Conservation (phyloP, 1,284 basidiomycete species). For the Apiotrichum brassicae region DNA sequence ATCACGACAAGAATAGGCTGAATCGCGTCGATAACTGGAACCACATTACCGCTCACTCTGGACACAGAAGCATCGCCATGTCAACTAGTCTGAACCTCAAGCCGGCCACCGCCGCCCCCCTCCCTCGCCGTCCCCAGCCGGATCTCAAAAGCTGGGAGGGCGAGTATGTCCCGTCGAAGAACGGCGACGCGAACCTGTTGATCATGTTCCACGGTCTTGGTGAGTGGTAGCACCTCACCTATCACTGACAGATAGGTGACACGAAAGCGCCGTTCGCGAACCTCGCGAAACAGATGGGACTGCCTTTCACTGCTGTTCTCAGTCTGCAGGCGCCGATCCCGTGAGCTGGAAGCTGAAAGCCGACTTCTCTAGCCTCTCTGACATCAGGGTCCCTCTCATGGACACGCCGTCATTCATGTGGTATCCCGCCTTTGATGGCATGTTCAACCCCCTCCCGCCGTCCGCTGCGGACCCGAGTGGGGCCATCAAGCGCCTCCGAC, state of each 20-base stretch:
- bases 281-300: slow-evolving; percentile 63
- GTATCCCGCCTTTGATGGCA: slow-evolving; percentile 74
- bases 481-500: slow-evolving; percentile 50
- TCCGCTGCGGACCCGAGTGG: slow-evolving; percentile 57
- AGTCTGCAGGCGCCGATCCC: slow-evolving; percentile 70
- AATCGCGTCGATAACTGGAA: too few species aligned
- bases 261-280: slow-evolving; percentile 67
- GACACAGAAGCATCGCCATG: too few species aligned
- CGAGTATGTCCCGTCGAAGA: slow-evolving; percentile 51
- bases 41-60: too few species aligned
- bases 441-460: slow-evolving; percentile 68
- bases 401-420: slow-evolving; percentile 51
- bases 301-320: slow-evolving; percentile 79
- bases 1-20: too few species aligned
- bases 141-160: slow-evolving; percentile 25
- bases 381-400: neutral
- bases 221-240: neutral
- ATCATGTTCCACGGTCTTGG: slow-evolving; percentile 83
- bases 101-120: slow-evolving; percentile 14
- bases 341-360: slow-evolving; percentile 48
- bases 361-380: too few species aligned
- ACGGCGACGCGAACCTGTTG: slow-evolving; percentile 69
- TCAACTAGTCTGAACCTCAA: slow-evolving; percentile 25
- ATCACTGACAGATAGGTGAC: slow-evolving; percentile 48
- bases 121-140: slow-evolving; percentile 12